Base-by-base conservation (phyloP, 352 stramenopile species). In the Phytophthora syringae region DNA sequence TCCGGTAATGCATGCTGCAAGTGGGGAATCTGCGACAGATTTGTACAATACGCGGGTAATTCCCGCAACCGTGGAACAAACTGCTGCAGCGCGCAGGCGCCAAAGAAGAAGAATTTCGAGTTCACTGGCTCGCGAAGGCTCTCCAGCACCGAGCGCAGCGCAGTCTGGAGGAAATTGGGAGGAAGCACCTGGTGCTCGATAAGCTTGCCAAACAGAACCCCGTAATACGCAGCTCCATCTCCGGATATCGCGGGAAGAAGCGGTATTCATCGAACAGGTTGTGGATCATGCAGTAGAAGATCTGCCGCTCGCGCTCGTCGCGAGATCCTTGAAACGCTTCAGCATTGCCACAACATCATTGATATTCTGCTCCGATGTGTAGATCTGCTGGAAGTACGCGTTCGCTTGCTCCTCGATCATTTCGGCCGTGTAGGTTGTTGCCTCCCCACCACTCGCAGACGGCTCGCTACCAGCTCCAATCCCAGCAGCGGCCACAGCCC, bases 251-350 rank as follows among this genome's bases (percentile, higher is more conserved):
- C 36, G 97, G 96, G 71, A 99, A 99, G 81, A 99, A 99, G 51
- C 97, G 88, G 75, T 99, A 99, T 77, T 99, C 97, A 67, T 99
- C 97, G 74, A 99, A 99, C 2, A 99, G 79, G 72, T 99, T 99
- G 79, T 99, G 97, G 62, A 99, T 98, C 97, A 99, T 99, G 71
- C 96, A 99, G 42, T 98, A 98, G 75, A 99, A 99, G 65, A 99
- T 99, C 74, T 99, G 97, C 52, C 98, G 97, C 67, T 99, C 97
- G 45, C 95, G 90, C 28, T 92, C 86, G 60, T 99, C 97, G 9
- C 91, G 90, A 13, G 95, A 99, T 21, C 83, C 88, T 81, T 99
- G 98, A 99, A 99, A n/a, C 89, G 88, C 76, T 99, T 98, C 30
- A 99, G 85, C 95, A 99, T 99, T 61, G 97, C 93, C 27, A 99